Evolutionary conservation across 129 eudicot species (phyloP).

Genomic region (Chrysanthemum lavandulifolium): DNA sequence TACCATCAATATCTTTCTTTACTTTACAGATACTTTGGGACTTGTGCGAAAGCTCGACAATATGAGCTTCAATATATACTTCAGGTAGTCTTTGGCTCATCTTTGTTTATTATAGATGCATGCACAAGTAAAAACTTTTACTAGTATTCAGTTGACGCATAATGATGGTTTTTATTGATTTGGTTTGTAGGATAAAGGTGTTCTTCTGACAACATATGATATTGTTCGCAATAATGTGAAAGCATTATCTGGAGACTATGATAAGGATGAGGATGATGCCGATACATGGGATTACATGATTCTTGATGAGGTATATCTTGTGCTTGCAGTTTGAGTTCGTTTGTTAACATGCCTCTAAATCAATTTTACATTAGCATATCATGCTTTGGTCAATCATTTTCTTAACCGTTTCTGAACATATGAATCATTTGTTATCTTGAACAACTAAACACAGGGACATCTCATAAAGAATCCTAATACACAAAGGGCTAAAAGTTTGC

Average conservation of each 20-base stretch:
- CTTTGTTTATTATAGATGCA: neutral
- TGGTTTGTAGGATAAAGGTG: constrained; percentile 69
- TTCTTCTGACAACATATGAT: constrained; percentile 93
- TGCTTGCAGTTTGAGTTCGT: neutral
- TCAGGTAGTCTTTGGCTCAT: constrained; percentile 54
- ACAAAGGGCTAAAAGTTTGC: constrained; percentile 97
- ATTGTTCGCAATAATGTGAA: constrained; percentile 83
- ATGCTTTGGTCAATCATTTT: neutral
- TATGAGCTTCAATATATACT: constrained; percentile 90
- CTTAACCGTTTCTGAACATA: neutral
- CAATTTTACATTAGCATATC: neutral
- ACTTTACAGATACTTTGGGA: constrained; percentile 63
- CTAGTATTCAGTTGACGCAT: neutral
- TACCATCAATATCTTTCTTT: neutral
- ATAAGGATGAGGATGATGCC: constrained; percentile 62
- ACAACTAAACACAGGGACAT: constrained; percentile 63
- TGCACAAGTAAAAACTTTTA: neutral
- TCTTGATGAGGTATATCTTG: constrained; percentile 76
- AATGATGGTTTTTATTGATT: neutral
- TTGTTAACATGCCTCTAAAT: neutral
- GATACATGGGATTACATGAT: constrained; percentile 88
- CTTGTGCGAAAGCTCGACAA: constrained; percentile 68
- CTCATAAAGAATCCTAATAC: constrained; percentile 96
- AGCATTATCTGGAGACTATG: constrained; percentile 58
- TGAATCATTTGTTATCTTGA: constrained; percentile 12